A percentile compares a stretch with the other conserved stretches of the same genome.
phyloP scores from a whole-genome alignment of 1,139 yeast genomes.

The Protomyces pachydermus region DNA sequence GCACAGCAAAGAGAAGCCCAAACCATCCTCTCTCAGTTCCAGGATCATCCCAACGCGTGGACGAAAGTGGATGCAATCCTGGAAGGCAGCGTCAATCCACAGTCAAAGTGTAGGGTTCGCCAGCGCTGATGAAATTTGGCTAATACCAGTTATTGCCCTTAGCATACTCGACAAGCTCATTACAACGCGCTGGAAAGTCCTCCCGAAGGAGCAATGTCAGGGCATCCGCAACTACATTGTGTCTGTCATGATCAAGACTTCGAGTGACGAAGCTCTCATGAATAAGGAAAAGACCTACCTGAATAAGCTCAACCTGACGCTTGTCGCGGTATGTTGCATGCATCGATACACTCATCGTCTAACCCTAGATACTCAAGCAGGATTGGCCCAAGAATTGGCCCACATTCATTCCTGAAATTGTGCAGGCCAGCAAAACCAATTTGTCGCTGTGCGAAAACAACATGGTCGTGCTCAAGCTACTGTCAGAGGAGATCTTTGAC shows the following conservation, averaged over 20 bases:
- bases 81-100: constrained; percentile 71
- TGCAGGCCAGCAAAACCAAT: constrained; percentile 74
- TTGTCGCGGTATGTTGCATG: constrained; percentile 46
- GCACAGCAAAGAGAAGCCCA: constrained; percentile 69
- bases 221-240: constrained; percentile 93
- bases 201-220: constrained; percentile 70
- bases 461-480: constrained; percentile 81
- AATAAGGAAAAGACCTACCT: constrained; percentile 73
- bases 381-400: constrained; percentile 99
- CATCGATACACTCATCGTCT: neutral
- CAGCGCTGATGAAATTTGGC: constrained; percentile 1
- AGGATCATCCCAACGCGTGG: constrained; percentile 96
- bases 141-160: constrained; percentile 56
- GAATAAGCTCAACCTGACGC: constrained; percentile 86
- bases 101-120: constrained; percentile 57
- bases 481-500: constrained; percentile 94
- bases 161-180: constrained; percentile 85
- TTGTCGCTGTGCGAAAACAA: constrained; percentile 95
- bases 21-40: constrained; percentile 74
- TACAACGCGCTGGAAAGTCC: constrained; percentile 86
- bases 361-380: constrained; percentile 73
- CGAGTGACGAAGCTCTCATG: constrained; percentile 78
- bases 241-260: constrained; percentile 85
- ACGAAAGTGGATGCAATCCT: constrained; percentile 84
- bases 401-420: constrained; percentile 88